Conservation (phyloP, 768 basidiomycete genomes). For the Kondoa subrosea region DNA sequence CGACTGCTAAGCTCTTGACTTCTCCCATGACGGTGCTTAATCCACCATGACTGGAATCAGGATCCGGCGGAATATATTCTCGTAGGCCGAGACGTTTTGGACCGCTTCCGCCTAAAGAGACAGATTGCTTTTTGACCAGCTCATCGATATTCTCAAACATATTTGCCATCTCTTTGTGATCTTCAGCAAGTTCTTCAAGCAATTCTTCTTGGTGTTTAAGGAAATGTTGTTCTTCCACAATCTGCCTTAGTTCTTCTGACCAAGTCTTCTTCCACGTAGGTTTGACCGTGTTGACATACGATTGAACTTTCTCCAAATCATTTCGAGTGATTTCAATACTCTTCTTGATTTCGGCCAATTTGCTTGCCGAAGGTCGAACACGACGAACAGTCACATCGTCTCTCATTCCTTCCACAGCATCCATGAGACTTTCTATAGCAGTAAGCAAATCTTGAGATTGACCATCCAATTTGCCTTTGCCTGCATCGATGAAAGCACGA, state of each 20-base stretch:
- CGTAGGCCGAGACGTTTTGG: conserved; percentile 28
- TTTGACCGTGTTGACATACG: conserved; percentile 72
- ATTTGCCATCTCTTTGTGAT: conserved; percentile 72
- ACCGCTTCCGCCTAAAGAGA: conserved; percentile 35
- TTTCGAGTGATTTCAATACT: conserved; percentile 50
- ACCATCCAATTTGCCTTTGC: conserved; percentile 75
- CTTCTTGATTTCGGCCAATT: conserved; percentile 53
- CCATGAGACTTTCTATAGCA: conserved; percentile 80
- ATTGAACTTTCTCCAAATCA: conserved; percentile 59
- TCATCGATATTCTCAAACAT: conserved; percentile 83
- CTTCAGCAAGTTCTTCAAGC: conserved; percentile 68
- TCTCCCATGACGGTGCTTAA: conserved; percentile 70
- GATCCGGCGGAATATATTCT: conserved; percentile 39
- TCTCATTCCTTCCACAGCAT: conserved; percentile 70
- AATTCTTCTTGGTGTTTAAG: conserved; percentile 83
- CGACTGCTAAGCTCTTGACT: conserved; percentile 63
- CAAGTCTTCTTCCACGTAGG: conserved; percentile 99
- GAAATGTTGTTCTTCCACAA: conserved; percentile 93
- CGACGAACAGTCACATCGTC: conserved; percentile 82
- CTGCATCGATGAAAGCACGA: conserved; percentile 71
- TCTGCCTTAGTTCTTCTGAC: conserved; percentile 88
- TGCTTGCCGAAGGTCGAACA: conserved; percentile 57
- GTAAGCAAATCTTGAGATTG: conserved; percentile 80
- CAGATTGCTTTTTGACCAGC: conserved; percentile 45
- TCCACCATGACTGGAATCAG: conserved; percentile 43